These are phyloP conservation scores for Ophiostoma pallidulum DNA, from an alignment of 2,329 filamentous ascomycete species.

Conservation along the genomic window DNA sequence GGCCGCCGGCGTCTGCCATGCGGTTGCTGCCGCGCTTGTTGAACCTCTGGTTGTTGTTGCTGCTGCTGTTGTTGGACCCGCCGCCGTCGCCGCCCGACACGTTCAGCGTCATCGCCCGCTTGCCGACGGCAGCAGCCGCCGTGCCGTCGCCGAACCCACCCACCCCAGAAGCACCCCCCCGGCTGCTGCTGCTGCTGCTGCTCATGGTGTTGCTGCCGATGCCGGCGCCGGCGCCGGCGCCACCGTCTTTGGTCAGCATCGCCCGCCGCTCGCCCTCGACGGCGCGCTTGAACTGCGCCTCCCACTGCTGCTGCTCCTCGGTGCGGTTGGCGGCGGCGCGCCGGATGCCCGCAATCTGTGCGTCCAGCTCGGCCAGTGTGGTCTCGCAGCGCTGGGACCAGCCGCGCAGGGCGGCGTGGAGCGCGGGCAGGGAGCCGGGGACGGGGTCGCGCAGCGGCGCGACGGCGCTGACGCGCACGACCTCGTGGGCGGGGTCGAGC, in stretches of 20 bases:
- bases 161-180: no score
- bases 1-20: conserved; percentile 15
- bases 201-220: no score
- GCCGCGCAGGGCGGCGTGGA: conserved; percentile 57
- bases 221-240: conserved; percentile 11
- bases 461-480: conserved; percentile 69
- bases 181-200: no score
- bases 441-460: conserved; percentile 79
- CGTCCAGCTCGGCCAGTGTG: conserved; percentile 66
- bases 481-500: conserved; percentile 67
- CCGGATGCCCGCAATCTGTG: conserved; percentile 60
- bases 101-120: conserved; percentile 19
- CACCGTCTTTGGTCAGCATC: conserved; percentile 18
- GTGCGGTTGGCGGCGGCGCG: conserved; percentile 45
- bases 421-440: conserved; percentile 58
- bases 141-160: no score
- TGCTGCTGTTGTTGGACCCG: no score
- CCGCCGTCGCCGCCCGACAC: conserved; percentile 4
- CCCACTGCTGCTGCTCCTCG: conserved; percentile 38
- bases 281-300: conserved; percentile 38
- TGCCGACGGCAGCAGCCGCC: conserved; percentile 9
- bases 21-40: conserved; percentile 26
- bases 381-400: conserved; percentile 74
- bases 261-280: conserved; percentile 35
- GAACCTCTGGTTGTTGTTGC: conserved; percentile 18